These are phyloP conservation scores for Pichia kudriavzevii DNA, from an alignment of 1,139 yeast species.

Conservation along the genomic window DNA sequence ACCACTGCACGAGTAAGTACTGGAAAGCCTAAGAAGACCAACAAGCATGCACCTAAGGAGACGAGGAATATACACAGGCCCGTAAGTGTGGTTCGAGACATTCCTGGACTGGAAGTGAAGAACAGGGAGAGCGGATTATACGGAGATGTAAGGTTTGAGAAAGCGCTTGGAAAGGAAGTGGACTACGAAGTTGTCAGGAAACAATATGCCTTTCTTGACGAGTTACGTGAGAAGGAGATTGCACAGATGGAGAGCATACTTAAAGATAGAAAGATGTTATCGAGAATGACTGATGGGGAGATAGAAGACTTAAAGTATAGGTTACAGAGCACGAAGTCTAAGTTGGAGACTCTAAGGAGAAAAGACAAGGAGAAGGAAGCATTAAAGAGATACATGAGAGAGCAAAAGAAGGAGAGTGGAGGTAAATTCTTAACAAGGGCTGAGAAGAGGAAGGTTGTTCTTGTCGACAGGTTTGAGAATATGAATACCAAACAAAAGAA, in stretches of 20 bases:
- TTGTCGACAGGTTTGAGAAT: constrained; percentile 78
- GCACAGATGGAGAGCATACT: constrained; percentile 49
- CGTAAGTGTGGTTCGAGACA: constrained; percentile 62
- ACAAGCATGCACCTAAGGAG: constrained; percentile 78
- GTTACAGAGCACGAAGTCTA: constrained; percentile 59
- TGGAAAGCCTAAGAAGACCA: constrained; percentile 21
- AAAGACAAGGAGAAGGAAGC: constrained; percentile 69
- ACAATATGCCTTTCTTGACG: constrained; percentile 79
- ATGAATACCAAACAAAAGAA: constrained; percentile 82
- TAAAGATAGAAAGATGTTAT: constrained; percentile 45
- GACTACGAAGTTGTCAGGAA: constrained; percentile 58
- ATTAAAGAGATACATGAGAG: constrained; percentile 44
- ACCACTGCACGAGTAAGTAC: constrained; percentile 17
- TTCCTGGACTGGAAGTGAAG: constrained; percentile 52
- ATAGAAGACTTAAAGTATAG: constrained; percentile 45
- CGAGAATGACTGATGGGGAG: constrained; percentile 40
- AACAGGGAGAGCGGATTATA: constrained; percentile 33
- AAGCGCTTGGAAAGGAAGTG: constrained; percentile 72
- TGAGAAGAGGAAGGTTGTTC: constrained; percentile 77
- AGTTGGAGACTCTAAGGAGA: constrained; percentile 69
- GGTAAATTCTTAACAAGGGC: constrained; percentile 63
- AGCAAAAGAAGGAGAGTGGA: constrained; percentile 13
- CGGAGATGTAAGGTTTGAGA: constrained; percentile 82
- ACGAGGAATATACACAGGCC: constrained; percentile 54
- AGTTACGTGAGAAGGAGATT: constrained; percentile 70